Evolutionary conservation across 805 yeast species (phyloP).

Genomic region (Saccharomycopsis fodiens): DNA sequence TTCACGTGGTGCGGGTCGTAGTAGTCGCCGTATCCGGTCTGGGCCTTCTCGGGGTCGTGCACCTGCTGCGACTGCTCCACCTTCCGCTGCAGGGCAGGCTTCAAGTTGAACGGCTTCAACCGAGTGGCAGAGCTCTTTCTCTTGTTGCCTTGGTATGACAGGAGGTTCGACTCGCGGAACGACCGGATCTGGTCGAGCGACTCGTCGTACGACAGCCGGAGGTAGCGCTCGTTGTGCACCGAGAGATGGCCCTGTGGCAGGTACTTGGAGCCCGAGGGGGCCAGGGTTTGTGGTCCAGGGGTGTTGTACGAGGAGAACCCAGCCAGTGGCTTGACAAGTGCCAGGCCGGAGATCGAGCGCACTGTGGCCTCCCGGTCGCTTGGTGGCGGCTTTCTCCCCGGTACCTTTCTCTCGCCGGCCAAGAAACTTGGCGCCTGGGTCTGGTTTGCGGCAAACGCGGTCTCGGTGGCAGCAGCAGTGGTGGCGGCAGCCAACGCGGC

Average conservation of each 20-base stretch:
- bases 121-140: constrained; percentile 7
- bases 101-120: constrained; percentile 16
- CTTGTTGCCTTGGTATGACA: constrained; percentile 3
- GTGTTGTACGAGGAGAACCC: neutral
- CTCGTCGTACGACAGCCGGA: constrained; percentile 15
- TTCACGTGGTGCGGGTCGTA: neutral
- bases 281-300: no score
- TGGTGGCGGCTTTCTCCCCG: constrained; percentile 3
- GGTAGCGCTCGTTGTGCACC: constrained; percentile 13
- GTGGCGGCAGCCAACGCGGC: constrained; percentile 17
- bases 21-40: constrained; percentile 2
- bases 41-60: constrained; percentile 5
- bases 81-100: constrained; percentile 5
- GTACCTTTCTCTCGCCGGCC: constrained; percentile 5
- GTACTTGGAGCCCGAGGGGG: neutral
- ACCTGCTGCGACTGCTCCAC: neutral
- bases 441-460: constrained; percentile 1
- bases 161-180: constrained; percentile 8
- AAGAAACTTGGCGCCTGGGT: neutral
- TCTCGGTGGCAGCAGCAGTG: constrained; percentile 13
- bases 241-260: constrained; percentile 15
- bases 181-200: constrained; percentile 4
- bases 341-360: constrained; percentile 10
- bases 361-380: constrained; percentile 5
- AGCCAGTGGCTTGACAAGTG: neutral